phyloP scores from a whole-genome alignment of 192 early-diverging fungal species.

The Rhizophagus clarus region DNA sequence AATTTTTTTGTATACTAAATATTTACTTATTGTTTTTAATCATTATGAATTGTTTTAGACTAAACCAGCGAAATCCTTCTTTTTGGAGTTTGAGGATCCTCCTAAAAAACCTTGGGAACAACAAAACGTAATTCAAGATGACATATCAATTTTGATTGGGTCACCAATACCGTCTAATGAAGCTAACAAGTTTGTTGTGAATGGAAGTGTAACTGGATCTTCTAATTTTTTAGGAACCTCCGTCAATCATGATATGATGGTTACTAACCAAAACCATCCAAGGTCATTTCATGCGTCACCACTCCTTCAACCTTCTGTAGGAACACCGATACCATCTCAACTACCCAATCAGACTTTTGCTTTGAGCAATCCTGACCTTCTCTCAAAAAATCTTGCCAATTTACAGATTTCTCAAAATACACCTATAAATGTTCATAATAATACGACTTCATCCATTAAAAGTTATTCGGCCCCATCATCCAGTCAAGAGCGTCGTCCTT shows the following conservation, averaged over 20 bases:
- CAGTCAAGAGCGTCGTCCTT: background rate
- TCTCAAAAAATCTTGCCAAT: background rate
- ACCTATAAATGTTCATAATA: constrained; percentile 1
- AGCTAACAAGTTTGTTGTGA: background rate
- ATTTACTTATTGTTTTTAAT: background rate
- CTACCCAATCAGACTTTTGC: background rate
- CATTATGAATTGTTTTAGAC: background rate
- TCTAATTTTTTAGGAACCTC: background rate
- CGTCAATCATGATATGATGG: background rate
- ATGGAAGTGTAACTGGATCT: background rate
- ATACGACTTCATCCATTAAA: background rate
- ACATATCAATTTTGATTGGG: constrained; percentile 51
- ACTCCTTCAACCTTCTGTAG: constrained; percentile 1
- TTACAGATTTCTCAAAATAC: background rate
- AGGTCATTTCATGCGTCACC: background rate
- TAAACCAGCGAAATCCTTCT: constrained; percentile 41
- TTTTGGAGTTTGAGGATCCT: constrained; percentile 66
- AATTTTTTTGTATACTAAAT: no score
- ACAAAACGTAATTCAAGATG: constrained; percentile 48
- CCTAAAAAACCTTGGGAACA: constrained; percentile 66
- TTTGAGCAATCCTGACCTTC: constrained; percentile 3
- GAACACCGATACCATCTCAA: background rate
- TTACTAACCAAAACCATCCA: background rate
- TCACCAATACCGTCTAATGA: background rate
- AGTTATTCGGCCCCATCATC: background rate